Base-by-base conservation (phyloP, 2,329 filamentous ascomycete genomes). In the Arthrinium phaeospermum region DNA sequence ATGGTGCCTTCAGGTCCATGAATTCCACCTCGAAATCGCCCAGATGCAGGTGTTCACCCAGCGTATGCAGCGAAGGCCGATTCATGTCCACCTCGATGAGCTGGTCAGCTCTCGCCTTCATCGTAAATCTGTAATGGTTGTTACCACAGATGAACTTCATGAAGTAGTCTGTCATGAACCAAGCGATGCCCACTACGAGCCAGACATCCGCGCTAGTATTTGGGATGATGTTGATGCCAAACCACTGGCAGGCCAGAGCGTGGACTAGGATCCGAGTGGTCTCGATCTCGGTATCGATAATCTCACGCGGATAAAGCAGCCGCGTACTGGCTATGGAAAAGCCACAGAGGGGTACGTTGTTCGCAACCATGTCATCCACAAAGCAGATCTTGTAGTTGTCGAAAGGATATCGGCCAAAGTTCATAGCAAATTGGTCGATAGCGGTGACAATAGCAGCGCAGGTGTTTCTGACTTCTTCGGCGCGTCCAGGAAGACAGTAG, bases 161-260 rank as follows among this genome's bases (percentile, higher is more conserved):
- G 82, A 97, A 98, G 4, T 94, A 88, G 77, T 98, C 96, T 1
- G 96, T 95, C 89, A 99, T 97, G 85, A 94, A 99, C 85, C 96
- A 95, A 0, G 96, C 93, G 67, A 97, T 92, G 19, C 96, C 97
- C 71, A 96, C 89, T 16, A 96, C 92, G 27, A 97, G 91, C 96
- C 96, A 99, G 71, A 91, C 90, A 81, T 99, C 96, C 70, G 88
- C 88, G 24, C 91, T 90, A 53, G 92, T 91, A 79, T 95, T 94
- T 0, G 96, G 92, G 68, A 97, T 92, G 76, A 99, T 93, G 79
- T 95, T 95, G 75, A 99, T 92, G 22, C 96, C 96, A 75, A 96
- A 94, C 93, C 96, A 99, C 81, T 99, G 96, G 73, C 91, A 94
- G 14, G 96, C 94, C 68, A 98, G 86, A 0, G 95, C 92, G 80